Percentiles rank a stretch among this genome's conserved stretches.
Evolutionary conservation across 1,139 yeast genomes (phyloP).

Genomic region (Diutina sp.): DNA sequence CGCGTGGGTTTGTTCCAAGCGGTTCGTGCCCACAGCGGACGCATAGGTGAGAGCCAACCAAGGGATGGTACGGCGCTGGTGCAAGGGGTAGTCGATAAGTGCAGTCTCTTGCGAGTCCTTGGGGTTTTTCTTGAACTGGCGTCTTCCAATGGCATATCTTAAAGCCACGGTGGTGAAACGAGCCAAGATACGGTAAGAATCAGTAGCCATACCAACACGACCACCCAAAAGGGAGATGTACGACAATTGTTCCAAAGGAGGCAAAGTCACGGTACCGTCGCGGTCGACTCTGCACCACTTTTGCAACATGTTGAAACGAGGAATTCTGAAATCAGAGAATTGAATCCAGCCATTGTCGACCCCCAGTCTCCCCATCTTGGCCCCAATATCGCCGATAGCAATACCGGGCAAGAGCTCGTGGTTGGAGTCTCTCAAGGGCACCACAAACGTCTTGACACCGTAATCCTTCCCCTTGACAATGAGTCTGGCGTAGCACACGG

Average conservation of each 20-base stretch:
- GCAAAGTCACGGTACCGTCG: slow-evolving; percentile 8
- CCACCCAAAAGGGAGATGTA: slow-evolving; percentile 10
- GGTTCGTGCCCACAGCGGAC: slow-evolving; percentile 8
- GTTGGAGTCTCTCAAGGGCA: slow-evolving; percentile 9
- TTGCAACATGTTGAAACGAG: slow-evolving; percentile 10
- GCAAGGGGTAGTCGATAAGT: slow-evolving; percentile 10
- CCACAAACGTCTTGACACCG: slow-evolving; percentile 11
- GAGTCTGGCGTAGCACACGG: slow-evolving; percentile 9
- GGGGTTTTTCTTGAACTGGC: slow-evolving; percentile 8
- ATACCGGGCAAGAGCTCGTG: slow-evolving; percentile 10
- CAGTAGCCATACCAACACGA: slow-evolving; percentile 10
- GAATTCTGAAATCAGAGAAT: slow-evolving; percentile 8
- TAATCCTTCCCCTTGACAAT: slow-evolving; percentile 9
- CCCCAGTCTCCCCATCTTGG: slow-evolving; percentile 11
- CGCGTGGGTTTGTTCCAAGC: slow-evolving; percentile 8
- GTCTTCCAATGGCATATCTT: slow-evolving; percentile 10
- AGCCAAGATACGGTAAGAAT: slow-evolving; percentile 9
- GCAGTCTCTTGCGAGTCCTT: slow-evolving; percentile 7
- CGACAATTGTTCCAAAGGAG: slow-evolving; percentile 10
- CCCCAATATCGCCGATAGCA: slow-evolving; percentile 10
- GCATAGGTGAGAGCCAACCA: slow-evolving; percentile 9
- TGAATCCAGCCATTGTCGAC: slow-evolving; percentile 12
- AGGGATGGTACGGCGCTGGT: slow-evolving; percentile 10
- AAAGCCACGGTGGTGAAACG: slow-evolving; percentile 9
- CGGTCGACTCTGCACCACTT: slow-evolving; percentile 8